Evolutionary conservation across 768 basidiomycete species (phyloP), one percentile per base, ranked within the genome.

Genomic region (Lactarius vividus): DNA sequence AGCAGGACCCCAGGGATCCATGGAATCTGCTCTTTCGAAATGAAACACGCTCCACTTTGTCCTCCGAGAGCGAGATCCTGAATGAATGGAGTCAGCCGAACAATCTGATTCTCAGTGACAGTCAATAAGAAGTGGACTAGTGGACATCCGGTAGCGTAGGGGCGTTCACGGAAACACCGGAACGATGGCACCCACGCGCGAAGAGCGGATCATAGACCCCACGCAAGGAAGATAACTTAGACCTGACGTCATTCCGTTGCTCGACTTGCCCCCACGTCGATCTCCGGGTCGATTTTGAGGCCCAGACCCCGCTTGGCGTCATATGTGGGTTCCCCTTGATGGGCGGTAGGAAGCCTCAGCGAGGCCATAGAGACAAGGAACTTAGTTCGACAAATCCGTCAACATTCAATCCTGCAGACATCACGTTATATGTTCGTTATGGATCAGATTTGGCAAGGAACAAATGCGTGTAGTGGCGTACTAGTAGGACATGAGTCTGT

Each of bases 201-300:
- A 46, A 7, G 31, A 23, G 5, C 20, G 18, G 31, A 15, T 35
- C 28, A 42, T 53, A 42, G 9, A 35, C 23, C 52, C 52, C 49
- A 28, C 26, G n/a, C 26, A 20, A 10, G 29, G 15, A 42, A 57
- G 42, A 31, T 11, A 57, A 57, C 44, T 28, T 29, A 11, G 52
- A 39, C 16, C 20, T 23, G 55, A 64, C 58, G 37, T 59, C 63
- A 64, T 39, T 33, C 39, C 57, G n/a, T 20, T 64, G 26, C 42
- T 52, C 44, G 28, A 28, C 33, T 40, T 55, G 44, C 57, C 3
- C 58, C 58, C 63, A 64, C 63, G 13, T 57, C 5, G n/a, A 59
- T 65, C 59, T 65, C 58, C 53, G 49, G 23, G 49, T 52, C 49
- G 4, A 26, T 52, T 23, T 31, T 31, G 7, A 28, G 40, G 15